Base-by-base conservation (phyloP, 2,329 filamentous ascomycete species). In the Hymenoscyphus linearis region DNA sequence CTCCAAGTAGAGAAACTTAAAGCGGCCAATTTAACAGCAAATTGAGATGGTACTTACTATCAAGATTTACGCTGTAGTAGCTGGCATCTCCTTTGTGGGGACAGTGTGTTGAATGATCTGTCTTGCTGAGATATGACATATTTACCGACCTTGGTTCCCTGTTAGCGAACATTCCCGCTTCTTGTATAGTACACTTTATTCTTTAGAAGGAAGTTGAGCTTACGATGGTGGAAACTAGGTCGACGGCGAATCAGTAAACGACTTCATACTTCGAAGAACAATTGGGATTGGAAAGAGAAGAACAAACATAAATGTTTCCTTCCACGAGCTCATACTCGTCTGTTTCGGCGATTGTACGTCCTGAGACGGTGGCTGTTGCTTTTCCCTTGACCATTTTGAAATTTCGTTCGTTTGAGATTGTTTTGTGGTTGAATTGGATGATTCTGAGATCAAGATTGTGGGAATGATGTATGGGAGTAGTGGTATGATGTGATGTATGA, bases 41-140 rank as follows among this genome's bases (percentile, higher is more conserved):
- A 16, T 9, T 40, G 13, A 34, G 6, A 27, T 27, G 2, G 5
- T 5, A 57, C 68, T 57, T 34, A 71, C 74, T 74, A 55, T 77
- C 75, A 36, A 77, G 73, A 16, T 73, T 76, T 52, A 81, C 74
- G 13, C 73, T 79, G 68, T 80, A 81, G 68, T 80, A 81, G 6
- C 71, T 74, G 3, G 79, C 78, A 52, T 74, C 68, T 44, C 79
- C 79, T 62, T 80, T 81, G 76, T 78, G 79, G 1, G 77, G 75
- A 60, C 78, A 80, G 60, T 72, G 65, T 1, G 77, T 79, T 25
- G 67, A 68, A 4, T 76, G 77, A 10, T 73, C 62, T 0, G 78
- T 79, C 44, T 74, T 72, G 14, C 64, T 75, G 66, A 80, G 74
- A 65, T 74, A 72, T 3, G 72, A 71, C 60, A 70, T 68, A 14